phyloP scores from a whole-genome alignment of 192 early-diverging fungal genomes.

The Mortierella alpina region DNA sequence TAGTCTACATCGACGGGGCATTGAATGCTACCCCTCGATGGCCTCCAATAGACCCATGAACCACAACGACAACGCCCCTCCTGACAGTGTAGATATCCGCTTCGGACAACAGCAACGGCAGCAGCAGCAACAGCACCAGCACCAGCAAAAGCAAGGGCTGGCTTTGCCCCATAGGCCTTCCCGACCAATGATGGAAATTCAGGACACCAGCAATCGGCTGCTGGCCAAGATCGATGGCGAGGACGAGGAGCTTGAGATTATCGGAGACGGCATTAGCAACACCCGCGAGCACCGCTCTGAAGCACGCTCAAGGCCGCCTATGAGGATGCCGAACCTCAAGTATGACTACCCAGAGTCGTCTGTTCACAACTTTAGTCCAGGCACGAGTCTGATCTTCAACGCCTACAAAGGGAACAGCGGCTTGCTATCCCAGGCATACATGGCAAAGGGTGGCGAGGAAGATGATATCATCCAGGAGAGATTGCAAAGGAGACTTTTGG shows the following conservation, averaged over 20 bases:
- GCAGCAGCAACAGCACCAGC: conserved; percentile 8
- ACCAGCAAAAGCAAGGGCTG: neutral
- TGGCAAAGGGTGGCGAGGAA: neutral
- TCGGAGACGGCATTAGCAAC: conserved; percentile 26
- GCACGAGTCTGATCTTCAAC: conserved; percentile 44
- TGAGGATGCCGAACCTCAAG: conserved; percentile 32
- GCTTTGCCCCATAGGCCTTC: too few relatives aligned
- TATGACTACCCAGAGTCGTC: conserved; percentile 26
- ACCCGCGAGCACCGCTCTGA: conserved; percentile 2
- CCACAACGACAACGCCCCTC: conserved; percentile 7
- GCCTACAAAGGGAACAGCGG: conserved; percentile 21
- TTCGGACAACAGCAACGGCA: conserved; percentile 11
- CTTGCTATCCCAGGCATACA: conserved; percentile 20
- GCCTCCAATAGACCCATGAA: conserved; percentile 8
- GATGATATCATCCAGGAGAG: neutral
- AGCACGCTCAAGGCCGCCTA: neutral
- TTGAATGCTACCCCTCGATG: conserved; percentile 17
- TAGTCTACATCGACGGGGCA: neutral
- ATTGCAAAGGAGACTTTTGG: neutral
- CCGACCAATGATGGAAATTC: conserved; percentile 4
- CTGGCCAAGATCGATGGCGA: conserved; percentile 20
- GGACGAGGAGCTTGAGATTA: conserved; percentile 38
- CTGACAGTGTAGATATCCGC: neutral
- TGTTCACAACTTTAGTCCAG: conserved; percentile 45
- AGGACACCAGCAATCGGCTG: neutral